A percentile compares a stretch with the other conserved stretches of the same genome.
Evolutionary conservation across 176 grass and related monocot genomes (phyloP).

Genomic region (Saccharum spontaneum): DNA sequence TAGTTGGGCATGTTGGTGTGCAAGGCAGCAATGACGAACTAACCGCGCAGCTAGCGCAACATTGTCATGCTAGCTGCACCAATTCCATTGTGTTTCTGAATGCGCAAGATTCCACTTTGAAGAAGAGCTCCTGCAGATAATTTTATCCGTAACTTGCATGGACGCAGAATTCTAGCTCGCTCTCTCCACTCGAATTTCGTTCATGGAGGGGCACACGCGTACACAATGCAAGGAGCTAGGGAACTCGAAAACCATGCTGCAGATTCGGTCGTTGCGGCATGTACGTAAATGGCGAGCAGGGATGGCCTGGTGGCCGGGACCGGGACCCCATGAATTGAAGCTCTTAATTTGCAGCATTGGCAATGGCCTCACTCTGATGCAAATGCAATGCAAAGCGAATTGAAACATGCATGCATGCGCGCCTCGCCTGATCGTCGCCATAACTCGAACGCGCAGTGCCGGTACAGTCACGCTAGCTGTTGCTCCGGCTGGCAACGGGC

Average conservation of each 20-base stretch:
- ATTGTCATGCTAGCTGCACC: too few species aligned
- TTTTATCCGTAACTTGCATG: too few species aligned
- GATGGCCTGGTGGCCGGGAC: neutral
- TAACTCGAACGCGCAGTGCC: constrained; percentile 18
- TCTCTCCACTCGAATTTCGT: too few species aligned
- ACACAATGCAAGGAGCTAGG: neutral
- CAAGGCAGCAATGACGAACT: too few species aligned
- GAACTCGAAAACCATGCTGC: neutral
- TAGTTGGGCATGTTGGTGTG: neutral
- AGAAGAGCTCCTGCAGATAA: too few species aligned
- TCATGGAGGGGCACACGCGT: too few species aligned
- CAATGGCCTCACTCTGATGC: neutral
- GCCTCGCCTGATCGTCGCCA: constrained; percentile 1
- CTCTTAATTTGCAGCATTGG: neutral
- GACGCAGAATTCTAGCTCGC: too few species aligned
- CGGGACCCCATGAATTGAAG: constrained; percentile 17
- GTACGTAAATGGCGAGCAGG: constrained; percentile 3
- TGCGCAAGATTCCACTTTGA: too few species aligned
- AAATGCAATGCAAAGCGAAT: too few species aligned
- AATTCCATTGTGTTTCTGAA: too few species aligned
- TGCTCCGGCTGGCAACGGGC: neutral
- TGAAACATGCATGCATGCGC: neutral
- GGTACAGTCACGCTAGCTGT: constrained; percentile 19
- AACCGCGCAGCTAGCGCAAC: too few species aligned
- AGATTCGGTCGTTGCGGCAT: constrained; percentile 4